Conservation (phyloP, 2,329 filamentous ascomycete genomes). For the Pseudocercospora vitis region DNA sequence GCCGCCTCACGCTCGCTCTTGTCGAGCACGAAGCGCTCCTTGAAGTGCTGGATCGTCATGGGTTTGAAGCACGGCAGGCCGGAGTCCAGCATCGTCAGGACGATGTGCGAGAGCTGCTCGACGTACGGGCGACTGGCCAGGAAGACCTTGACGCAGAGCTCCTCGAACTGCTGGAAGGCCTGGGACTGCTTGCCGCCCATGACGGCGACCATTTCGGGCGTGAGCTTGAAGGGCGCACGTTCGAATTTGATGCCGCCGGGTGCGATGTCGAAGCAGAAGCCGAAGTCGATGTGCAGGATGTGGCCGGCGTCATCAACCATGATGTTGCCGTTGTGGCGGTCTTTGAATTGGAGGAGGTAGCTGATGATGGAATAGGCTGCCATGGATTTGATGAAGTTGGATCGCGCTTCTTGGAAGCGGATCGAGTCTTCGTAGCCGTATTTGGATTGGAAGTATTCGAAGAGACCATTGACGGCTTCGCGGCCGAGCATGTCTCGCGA, state of each 20-base stretch:
- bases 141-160: constrained; percentile 93
- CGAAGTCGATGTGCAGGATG: constrained; percentile 98
- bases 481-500: constrained; percentile 98
- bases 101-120: constrained; percentile 85
- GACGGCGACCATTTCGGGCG: constrained; percentile 95
- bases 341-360: constrained; percentile 97
- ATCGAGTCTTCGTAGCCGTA: constrained; percentile 96
- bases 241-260: constrained; percentile 97
- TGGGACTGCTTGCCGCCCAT: constrained; percentile 89
- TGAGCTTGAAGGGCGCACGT: constrained; percentile 96
- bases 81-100: constrained; percentile 92
- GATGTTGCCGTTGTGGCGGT: constrained; percentile 98
- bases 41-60: constrained; percentile 88
- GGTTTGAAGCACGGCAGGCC: constrained; percentile 98
- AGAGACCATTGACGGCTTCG: constrained; percentile 95
- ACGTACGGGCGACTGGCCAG: constrained; percentile 81
- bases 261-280: constrained; percentile 98
- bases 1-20: constrained; percentile 90
- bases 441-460: constrained; percentile 97
- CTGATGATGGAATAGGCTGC: constrained; percentile 97
- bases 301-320: constrained; percentile 98
- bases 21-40: constrained; percentile 87
- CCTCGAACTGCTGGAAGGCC: constrained; percentile 92
- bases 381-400: constrained; percentile 99
- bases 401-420: constrained; percentile 89